Percentiles rank a stretch among this genome's conserved stretches.
Evolutionary conservation across 73 alveolate species (phyloP).

Genomic region (Paramecium pentaurelia): DNA sequence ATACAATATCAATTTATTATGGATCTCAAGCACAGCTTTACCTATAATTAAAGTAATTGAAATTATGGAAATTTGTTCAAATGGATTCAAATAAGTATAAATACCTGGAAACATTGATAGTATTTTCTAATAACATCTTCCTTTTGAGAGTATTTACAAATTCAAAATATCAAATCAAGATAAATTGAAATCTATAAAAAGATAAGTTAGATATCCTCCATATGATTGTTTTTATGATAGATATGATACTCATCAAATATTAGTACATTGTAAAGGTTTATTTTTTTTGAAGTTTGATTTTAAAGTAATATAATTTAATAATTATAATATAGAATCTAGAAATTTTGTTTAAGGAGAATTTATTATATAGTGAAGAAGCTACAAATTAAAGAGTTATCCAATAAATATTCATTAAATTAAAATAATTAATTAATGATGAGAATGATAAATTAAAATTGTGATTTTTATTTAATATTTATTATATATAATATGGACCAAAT

Average conservation of each 20-base stretch:
- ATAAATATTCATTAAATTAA: neutral
- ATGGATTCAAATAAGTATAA: neutral
- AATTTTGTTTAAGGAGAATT: neutral
- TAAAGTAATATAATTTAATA: neutral
- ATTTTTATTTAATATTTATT: neutral
- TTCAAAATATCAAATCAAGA: neutral
- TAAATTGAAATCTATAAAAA: neutral
- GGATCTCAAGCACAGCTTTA: neutral
- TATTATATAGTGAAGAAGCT: neutral
- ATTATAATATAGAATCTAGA: neutral
- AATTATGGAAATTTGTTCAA: neutral
- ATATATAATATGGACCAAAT: neutral
- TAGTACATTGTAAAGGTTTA: neutral
- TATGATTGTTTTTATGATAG: constrained; percentile 4
- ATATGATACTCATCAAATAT: neutral
- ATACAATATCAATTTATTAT: neutral
- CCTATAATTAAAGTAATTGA: neutral
- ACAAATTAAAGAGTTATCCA: neutral
- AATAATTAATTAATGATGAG: neutral
- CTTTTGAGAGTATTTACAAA: neutral
- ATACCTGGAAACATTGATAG: neutral
- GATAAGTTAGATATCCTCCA: neutral
- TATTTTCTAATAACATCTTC: neutral
- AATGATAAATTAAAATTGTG: neutral
- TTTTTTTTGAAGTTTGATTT: neutral